Evolutionary conservation across 2,329 filamentous ascomycete species (phyloP), one percentile per base, ranked within the genome.

Genomic region (Microsporum canis): DNA sequence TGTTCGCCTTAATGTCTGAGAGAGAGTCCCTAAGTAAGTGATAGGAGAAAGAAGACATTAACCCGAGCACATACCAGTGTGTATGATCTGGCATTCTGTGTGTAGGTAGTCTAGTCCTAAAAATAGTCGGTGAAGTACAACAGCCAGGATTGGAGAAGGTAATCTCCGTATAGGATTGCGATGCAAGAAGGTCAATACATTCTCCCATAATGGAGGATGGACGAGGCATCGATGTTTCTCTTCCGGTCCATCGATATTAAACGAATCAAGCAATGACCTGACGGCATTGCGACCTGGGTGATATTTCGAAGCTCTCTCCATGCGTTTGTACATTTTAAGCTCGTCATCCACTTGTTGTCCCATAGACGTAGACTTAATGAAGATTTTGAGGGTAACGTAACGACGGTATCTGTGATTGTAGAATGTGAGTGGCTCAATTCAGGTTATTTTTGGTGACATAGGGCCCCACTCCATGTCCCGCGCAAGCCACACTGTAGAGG

Each of bases 271-370:
- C 71, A 38, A 61, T 0, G 64, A 63, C 45, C 74, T 68, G 5
- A 77, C 62, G 8, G 62, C 62, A 4, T 63, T 61, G 10, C 64
- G 66, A 23, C 73, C 73, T n/a, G 69, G 68, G 60, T 75, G 71
- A 10, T 23, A 61, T 56, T 53, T 57, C 1, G 68, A 61, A 7
- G 56, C 62, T 58, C 34, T 56, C 23, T 70, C 68, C 2, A 79
- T 74, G 27, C 69, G 71, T 63, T 72, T 71, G 57, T 79, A 79
- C n/a, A 78, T 77, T 2, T 68, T 65, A 8, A 78, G 64, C 65
- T 80, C 77, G 14, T 75, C 34, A 56, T 72, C 68, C n/a, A 71
- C 1, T 47, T 69, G 67, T 41, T 68, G 62, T 0, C 67, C 70
- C 65, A 72, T 66, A 2, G 67, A 69, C 41, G 64, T 36, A 62